Evolutionary conservation across 208 protist species (phyloP).

Genomic region (Zelonia costaricensis): DNA sequence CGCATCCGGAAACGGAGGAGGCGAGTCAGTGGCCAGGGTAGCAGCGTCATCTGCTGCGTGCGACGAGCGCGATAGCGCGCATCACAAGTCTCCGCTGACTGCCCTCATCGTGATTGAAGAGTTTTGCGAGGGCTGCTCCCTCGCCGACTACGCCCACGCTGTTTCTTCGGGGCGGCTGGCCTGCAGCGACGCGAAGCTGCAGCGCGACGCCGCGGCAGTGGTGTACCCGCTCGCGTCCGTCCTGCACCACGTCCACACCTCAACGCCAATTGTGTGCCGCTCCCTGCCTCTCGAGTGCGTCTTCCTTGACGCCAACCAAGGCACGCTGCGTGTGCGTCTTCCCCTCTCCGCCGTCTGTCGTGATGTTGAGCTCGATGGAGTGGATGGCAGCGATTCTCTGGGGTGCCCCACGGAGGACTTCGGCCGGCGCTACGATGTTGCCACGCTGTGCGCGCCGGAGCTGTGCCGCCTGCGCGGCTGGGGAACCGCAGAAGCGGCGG

Average conservation of each 20-base stretch:
- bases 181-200: constrained; percentile 1
- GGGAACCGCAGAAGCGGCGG: neutral
- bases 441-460: constrained; percentile 10
- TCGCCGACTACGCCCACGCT: constrained; percentile 24
- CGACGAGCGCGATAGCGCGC: no score
- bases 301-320: constrained; percentile 11
- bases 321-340: constrained; percentile 18
- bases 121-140: constrained; percentile 22
- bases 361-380: neutral
- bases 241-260: constrained; percentile 15
- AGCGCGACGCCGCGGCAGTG: constrained; percentile 15
- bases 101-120: constrained; percentile 26
- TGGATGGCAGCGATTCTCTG: neutral
- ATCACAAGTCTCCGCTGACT: no score
- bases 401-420: neutral
- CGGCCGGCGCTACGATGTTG: no score
- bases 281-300: constrained; percentile 10
- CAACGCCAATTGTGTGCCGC: constrained; percentile 8
- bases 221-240: constrained; percentile 17
- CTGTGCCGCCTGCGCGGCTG: constrained; percentile 3
- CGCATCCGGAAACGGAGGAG: neutral
- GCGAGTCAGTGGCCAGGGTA: no score
- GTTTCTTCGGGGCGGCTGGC: neutral
- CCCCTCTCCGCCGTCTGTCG: constrained; percentile 16
- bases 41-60: no score